Evolutionary conservation across 2,329 filamentous ascomycete genomes (phyloP), one percentile per base, ranked within the genome.

Genomic region (Fusarium mundagurra): DNA sequence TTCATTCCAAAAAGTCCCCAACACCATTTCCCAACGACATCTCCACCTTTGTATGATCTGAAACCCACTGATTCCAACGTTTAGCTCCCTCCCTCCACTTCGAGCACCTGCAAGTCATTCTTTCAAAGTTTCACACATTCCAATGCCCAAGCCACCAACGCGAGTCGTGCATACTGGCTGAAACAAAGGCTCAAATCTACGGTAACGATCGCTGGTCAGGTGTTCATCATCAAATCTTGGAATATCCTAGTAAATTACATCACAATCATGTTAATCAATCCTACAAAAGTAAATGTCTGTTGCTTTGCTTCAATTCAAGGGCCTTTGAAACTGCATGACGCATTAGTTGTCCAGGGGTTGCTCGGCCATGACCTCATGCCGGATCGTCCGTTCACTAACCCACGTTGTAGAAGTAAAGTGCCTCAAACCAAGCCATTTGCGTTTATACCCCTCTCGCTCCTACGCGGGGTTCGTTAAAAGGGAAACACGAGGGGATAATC

Each of bases 281-380:
- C 36, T 33, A 27, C 27, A 69, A 69, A 61, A 51, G 34, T 18
- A 59, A 41, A 29, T 29, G 41, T 8, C 31, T 33, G 27, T 50
- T 45, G 34, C 45, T 33, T 50, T 50, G 34, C 45, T 34, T 51
- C 54, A 59, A 44, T 55, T 43, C 27, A 50, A 62, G 54, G 14
- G 33, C 34, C 43, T 18, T 50, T 62, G 62, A 73, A 61, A 67
- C 72, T 76, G 67, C 72, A 77, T 77, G 76, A 77, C 74, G 76
- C 74, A 74, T n/a, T 36, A 13, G n/a, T 31, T 55, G 38, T 50
- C 54, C 70, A 77, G 74, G 76, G 76, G 67, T 62, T 61, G 39
- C 20, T 62, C 45, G 53, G 57, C 73, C 65, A 78, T 78, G 76
- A 78, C 76, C 76, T 78, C 76, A 77, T 77, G 60, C 34, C 33